Evolutionary conservation across 805 yeast genomes (phyloP).

Genomic region (Metschnikowia matae): DNA sequence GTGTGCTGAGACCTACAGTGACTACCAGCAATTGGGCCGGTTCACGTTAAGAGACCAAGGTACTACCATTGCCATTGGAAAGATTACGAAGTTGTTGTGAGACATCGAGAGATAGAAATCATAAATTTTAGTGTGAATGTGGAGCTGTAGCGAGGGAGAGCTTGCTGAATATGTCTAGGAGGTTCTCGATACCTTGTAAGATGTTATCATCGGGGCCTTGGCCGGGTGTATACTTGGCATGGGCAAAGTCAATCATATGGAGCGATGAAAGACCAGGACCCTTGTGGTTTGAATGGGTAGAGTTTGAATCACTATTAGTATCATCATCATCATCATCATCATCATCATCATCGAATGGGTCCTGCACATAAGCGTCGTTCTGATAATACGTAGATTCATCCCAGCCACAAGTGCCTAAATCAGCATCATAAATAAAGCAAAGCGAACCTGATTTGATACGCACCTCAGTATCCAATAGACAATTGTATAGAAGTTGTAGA

Average conservation of each 20-base stretch:
- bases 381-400: conserved; percentile 11
- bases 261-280: conserved; percentile 32
- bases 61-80: conserved; percentile 96
- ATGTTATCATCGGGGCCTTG: conserved; percentile 69
- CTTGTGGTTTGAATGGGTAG: conserved; percentile 17
- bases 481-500: conserved; percentile 61
- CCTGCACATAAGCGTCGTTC: conserved; percentile 26
- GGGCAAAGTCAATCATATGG: conserved; percentile 86
- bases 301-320: conserved; percentile 18
- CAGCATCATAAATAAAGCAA: conserved; percentile 71
- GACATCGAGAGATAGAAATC: neutral
- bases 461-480: conserved; percentile 58
- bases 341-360: conserved; percentile 19
- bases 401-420: conserved; percentile 42
- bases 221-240: conserved; percentile 61
- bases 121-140: too few species aligned
- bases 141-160: neutral
- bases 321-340: conserved; percentile 24
- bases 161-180: conserved; percentile 44
- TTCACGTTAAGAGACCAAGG: conserved; percentile 99
- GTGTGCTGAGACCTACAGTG: conserved; percentile 88
- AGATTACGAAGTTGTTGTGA: conserved; percentile 77
- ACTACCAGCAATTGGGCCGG: conserved; percentile 95
- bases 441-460: conserved; percentile 70
- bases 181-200: conserved; percentile 62